Evolutionary conservation across 148 eudicot genomes (phyloP).

Genomic region (Selenicereus undatus): DNA sequence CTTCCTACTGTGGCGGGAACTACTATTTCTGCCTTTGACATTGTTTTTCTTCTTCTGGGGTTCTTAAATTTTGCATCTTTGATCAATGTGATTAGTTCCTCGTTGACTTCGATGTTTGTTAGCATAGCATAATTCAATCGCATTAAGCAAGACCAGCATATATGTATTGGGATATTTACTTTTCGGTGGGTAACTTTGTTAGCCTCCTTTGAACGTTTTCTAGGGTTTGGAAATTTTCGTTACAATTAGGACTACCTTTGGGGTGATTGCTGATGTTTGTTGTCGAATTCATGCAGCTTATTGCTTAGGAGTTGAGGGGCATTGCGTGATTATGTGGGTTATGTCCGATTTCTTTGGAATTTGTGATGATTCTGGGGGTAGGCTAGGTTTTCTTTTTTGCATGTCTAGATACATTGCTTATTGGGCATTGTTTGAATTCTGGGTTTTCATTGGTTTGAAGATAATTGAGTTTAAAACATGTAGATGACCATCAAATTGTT

Average conservation of each 20-base stretch:
- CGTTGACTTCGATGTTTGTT: slow-evolving; percentile 7
- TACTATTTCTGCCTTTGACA: neutral
- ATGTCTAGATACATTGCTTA: slow-evolving; percentile 23
- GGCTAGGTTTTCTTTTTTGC: slow-evolving; percentile 30
- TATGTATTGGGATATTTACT: neutral
- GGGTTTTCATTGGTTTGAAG: slow-evolving; percentile 8
- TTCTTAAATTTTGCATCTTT: slow-evolving; percentile 14
- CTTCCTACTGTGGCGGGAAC: slow-evolving; percentile 35
- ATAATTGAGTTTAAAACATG: slow-evolving; percentile 16
- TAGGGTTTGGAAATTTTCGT: slow-evolving; percentile 26
- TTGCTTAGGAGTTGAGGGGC: slow-evolving; percentile 22
- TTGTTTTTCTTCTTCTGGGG: neutral
- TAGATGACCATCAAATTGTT: neutral
- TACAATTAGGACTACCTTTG: neutral
- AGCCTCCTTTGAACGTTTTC: slow-evolving; percentile 4
- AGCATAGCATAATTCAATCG: slow-evolving; percentile 8
- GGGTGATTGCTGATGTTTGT: slow-evolving; percentile 9
- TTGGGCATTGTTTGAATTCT: neutral
- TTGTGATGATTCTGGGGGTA: slow-evolving; percentile 8
- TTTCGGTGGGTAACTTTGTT: slow-evolving; percentile 13
- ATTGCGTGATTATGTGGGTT: slow-evolving; percentile 24
- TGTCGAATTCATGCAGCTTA: slow-evolving; percentile 3
- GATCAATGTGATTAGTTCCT: slow-evolving; percentile 4
- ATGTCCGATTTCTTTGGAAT: slow-evolving; percentile 2
- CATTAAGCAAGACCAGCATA: neutral